Conservation (phyloP, 2,329 filamentous ascomycete genomes). For the Aspergillus intermedius region DNA sequence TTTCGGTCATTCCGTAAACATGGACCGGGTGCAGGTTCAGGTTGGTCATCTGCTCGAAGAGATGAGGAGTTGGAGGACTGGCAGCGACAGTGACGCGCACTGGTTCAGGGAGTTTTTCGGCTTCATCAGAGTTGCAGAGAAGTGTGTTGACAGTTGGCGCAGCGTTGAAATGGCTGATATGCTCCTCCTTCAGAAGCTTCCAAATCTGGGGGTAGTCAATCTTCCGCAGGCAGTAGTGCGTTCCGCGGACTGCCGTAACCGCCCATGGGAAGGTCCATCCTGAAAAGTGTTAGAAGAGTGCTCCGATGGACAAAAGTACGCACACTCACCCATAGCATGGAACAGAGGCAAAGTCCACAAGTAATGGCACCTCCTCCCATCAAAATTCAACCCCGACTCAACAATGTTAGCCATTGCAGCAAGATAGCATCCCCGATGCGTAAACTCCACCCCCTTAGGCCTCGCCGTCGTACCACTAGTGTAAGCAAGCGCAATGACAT, state of each 20-base stretch:
- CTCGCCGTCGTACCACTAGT: constrained; percentile 87
- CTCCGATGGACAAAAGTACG: background rate
- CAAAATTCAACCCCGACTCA: constrained; percentile 74
- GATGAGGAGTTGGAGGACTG: constrained; percentile 77
- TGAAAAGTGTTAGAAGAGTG: constrained; percentile 11
- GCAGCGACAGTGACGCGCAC: constrained; percentile 90
- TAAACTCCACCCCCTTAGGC: constrained; percentile 91
- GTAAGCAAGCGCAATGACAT: constrained; percentile 79
- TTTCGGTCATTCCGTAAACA: constrained; percentile 82
- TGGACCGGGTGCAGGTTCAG: constrained; percentile 88
- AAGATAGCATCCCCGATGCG: constrained; percentile 79
- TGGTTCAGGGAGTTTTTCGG: constrained; percentile 59
- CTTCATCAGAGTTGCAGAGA: constrained; percentile 72
- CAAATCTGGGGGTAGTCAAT: constrained; percentile 93
- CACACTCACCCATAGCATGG: constrained; percentile 55
- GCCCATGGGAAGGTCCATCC: constrained; percentile 87
- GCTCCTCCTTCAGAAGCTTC: constrained; percentile 76
- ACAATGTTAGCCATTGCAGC: constrained; percentile 79
- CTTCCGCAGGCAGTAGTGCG: constrained; percentile 88
- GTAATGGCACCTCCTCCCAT: constrained; percentile 66
- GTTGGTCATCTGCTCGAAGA: constrained; percentile 86
- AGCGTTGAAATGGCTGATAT: constrained; percentile 90
- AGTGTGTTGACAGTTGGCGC: constrained; percentile 95
- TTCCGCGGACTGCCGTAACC: constrained; percentile 86
- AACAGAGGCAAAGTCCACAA: constrained; percentile 92